Evolutionary conservation across 768 basidiomycete species (phyloP).

Genomic region (Mycena indigotica): DNA sequence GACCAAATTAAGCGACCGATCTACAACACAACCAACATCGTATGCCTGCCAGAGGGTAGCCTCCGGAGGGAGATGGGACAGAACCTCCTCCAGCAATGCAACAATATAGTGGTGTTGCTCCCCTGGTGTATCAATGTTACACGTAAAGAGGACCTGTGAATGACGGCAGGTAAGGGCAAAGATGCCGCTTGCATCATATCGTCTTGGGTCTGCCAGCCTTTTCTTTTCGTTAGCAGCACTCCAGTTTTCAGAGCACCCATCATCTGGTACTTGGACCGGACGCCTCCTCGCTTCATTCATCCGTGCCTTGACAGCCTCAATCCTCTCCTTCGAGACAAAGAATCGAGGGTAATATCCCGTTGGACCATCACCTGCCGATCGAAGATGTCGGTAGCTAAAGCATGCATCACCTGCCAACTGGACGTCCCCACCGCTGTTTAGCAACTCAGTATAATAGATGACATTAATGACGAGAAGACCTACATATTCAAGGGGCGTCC

Average conservation of each 20-base stretch:
- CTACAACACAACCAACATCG: slow-evolving; percentile 39
- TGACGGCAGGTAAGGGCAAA: slow-evolving; percentile 44
- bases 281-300: slow-evolving; percentile 29
- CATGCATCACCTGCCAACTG: slow-evolving; percentile 41
- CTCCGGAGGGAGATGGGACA: slow-evolving; percentile 27
- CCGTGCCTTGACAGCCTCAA: slow-evolving; percentile 32
- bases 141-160: slow-evolving; percentile 37
- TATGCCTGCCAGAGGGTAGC: slow-evolving; percentile 33
- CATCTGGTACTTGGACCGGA: slow-evolving; percentile 35
- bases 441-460: not conserved
- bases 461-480: slow-evolving; percentile 13
- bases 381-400: slow-evolving; percentile 43
- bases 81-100: too few relatives aligned
- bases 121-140: slow-evolving; percentile 45
- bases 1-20: slow-evolving; percentile 33
- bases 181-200: too few relatives aligned
- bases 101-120: slow-evolving; percentile 42
- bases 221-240: slow-evolving; percentile 35
- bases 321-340: slow-evolving; percentile 36
- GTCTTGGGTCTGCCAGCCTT: slow-evolving; percentile 26
- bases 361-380: too few relatives aligned
- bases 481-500: slow-evolving; percentile 27
- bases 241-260: slow-evolving; percentile 24
- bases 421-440: slow-evolving; percentile 37
- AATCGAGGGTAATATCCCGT: slow-evolving; percentile 36